A percentile compares a stretch with the other conserved stretches of the same genome.
Evolutionary conservation across 495 filamentous ascomycete genomes (phyloP).

Genomic region (Hypoxylon fuscum): DNA sequence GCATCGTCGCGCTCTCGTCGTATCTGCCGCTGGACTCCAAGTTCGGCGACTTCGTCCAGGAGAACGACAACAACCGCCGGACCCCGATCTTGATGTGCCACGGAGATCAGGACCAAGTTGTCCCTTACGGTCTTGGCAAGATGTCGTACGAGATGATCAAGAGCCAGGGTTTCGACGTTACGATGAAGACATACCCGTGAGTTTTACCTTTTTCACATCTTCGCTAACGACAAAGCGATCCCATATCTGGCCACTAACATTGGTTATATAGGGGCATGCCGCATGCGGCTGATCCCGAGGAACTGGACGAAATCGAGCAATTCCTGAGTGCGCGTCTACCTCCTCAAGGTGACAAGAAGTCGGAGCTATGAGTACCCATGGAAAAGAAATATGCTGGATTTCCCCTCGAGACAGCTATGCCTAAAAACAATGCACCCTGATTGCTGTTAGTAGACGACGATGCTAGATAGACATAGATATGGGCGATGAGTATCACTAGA

Average conservation of each 20-base stretch:
- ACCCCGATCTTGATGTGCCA: slow-evolving; percentile 92
- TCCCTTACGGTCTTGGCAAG: slow-evolving; percentile 73
- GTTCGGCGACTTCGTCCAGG: slow-evolving; percentile 70
- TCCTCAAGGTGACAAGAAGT: slow-evolving; percentile 53
- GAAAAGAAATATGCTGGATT: neutral
- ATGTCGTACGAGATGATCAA: slow-evolving; percentile 69
- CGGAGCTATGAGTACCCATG: slow-evolving; percentile 46
- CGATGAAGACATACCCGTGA: slow-evolving; percentile 79
- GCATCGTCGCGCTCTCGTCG: slow-evolving; percentile 84
- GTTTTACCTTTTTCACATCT: slow-evolving; percentile 42
- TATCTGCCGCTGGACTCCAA: slow-evolving; percentile 82
- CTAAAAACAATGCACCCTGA: no score
- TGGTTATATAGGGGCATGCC: slow-evolving; percentile 62
- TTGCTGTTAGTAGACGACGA: no score
- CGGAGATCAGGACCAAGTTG: slow-evolving; percentile 75
- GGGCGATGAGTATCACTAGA: no score
- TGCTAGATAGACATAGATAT: neutral
- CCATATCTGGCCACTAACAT: slow-evolving; percentile 20
- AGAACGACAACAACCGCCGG: slow-evolving; percentile 73
- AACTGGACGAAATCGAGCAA: slow-evolving; percentile 84
- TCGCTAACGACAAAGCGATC: no score
- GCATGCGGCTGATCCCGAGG: slow-evolving; percentile 79
- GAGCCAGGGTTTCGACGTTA: slow-evolving; percentile 72
- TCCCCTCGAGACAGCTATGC: no score
- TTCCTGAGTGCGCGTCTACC: slow-evolving; percentile 75